A percentile compares a stretch with the other conserved stretches of the same genome.
Evolutionary conservation across 495 filamentous ascomycete species (phyloP).

Genomic region (Neurospora sp.): DNA sequence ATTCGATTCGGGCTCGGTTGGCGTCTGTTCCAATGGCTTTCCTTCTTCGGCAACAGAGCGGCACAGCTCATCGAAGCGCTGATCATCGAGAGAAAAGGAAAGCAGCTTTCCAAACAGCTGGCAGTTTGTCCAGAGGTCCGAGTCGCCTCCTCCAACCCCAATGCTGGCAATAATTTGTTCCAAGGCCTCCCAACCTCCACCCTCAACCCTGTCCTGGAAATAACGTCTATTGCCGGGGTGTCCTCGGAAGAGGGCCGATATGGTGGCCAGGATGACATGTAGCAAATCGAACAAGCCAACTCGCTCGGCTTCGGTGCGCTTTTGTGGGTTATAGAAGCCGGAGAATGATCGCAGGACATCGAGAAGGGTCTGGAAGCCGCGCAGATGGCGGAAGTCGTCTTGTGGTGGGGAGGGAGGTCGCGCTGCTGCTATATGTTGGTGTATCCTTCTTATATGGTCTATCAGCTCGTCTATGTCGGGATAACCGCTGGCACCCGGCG

Average conservation of each 20-base stretch:
- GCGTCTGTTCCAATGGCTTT: not conserved
- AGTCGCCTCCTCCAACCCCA: slow-evolving; percentile 48
- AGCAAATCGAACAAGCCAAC: slow-evolving; percentile 57
- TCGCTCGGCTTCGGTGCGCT: slow-evolving; percentile 48
- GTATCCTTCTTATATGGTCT: slow-evolving; percentile 31
- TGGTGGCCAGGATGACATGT: slow-evolving; percentile 56
- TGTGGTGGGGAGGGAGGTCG: slow-evolving; percentile 36
- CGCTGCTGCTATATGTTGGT: slow-evolving; percentile 39
- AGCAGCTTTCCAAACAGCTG: slow-evolving; percentile 80
- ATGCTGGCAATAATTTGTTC: slow-evolving; percentile 55
- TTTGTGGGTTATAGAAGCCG: slow-evolving; percentile 59
- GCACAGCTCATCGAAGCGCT: slow-evolving; percentile 47
- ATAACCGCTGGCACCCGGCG: slow-evolving; percentile 20
- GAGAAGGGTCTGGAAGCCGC: slow-evolving; percentile 70
- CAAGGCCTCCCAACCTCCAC: slow-evolving; percentile 69
- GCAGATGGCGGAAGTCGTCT: slow-evolving; percentile 75
- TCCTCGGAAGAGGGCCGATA: slow-evolving; percentile 66
- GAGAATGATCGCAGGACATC: slow-evolving; percentile 56
- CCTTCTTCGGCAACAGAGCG: slow-evolving; percentile 20
- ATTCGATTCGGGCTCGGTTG: not conserved
- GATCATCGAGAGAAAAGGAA: slow-evolving; percentile 71
- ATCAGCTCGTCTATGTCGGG: slow-evolving; percentile 33
- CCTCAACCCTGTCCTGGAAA: slow-evolving; percentile 61
- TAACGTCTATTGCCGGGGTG: slow-evolving; percentile 83
- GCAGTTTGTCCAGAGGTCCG: slow-evolving; percentile 52